phyloP scores from a whole-genome alignment of 495 filamentous ascomycete species.

The Aspergillus haitiensis region DNA sequence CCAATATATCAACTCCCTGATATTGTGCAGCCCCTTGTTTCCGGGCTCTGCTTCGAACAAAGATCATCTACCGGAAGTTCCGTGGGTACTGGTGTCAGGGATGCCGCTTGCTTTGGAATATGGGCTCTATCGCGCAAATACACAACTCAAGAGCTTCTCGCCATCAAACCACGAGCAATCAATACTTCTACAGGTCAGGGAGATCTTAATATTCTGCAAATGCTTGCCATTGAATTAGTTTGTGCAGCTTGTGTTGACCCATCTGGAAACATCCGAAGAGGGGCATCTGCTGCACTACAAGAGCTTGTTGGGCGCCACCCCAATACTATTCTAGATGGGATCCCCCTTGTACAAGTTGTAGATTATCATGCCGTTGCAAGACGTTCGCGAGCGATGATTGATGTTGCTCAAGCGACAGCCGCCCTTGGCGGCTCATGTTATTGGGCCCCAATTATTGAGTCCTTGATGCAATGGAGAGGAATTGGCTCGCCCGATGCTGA shows the following conservation, averaged over 20 bases:
- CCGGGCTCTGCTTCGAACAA: constrained; percentile 82
- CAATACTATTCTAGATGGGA: constrained; percentile 75
- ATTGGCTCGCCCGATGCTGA: constrained; percentile 71
- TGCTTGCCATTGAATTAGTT: constrained; percentile 76
- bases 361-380: constrained; percentile 92
- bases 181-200: constrained; percentile 28
- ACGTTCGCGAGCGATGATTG: constrained; percentile 74
- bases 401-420: constrained; percentile 68
- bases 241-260: constrained; percentile 84
- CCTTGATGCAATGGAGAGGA: constrained; percentile 84
- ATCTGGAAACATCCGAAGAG: constrained; percentile 86
- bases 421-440: constrained; percentile 61
- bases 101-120: constrained; percentile 93
- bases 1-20: constrained; percentile 64
- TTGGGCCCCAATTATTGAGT: constrained; percentile 65
- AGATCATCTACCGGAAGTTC: constrained; percentile 75
- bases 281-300: constrained; percentile 89
- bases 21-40: constrained; percentile 68
- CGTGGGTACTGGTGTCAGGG: constrained; percentile 89
- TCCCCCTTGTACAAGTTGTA: constrained; percentile 79
- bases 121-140: constrained; percentile 92
- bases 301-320: constrained; percentile 93
- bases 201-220: constrained; percentile 59
- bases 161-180: constrained; percentile 49
- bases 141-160: constrained; percentile 71